Evolutionary conservation across 805 yeast genomes (phyloP).

Genomic region (Wickerhamomyces kurtzmanii): DNA sequence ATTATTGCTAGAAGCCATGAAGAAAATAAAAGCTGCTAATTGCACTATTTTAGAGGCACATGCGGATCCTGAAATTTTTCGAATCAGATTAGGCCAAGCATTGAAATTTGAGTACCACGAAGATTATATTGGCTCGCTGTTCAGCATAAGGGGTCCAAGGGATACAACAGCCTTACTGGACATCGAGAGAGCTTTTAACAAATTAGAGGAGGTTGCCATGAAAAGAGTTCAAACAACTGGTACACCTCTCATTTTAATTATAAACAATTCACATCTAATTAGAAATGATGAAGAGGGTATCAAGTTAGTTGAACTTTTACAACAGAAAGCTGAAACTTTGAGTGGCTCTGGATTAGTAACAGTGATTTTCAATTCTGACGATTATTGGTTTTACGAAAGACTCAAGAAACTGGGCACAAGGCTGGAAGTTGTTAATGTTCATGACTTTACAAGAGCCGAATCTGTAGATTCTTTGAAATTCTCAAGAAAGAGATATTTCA

Average conservation of each 20-base stretch:
- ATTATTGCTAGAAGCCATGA: conserved; percentile 60
- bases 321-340: conserved; percentile 74
- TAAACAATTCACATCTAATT: conserved; percentile 68
- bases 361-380: conserved; percentile 71
- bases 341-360: conserved; percentile 46
- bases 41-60: conserved; percentile 75
- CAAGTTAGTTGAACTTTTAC: conserved; percentile 62
- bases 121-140: conserved; percentile 75
- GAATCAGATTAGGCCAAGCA: conserved; percentile 70
- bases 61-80: conserved; percentile 75
- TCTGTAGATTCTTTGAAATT: conserved; percentile 44
- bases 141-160: conserved; percentile 75
- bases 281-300: conserved; percentile 68
- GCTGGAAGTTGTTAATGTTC: conserved; percentile 59
- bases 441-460: conserved; percentile 48
- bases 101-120: conserved; percentile 65
- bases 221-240: conserved; percentile 27
- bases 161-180: conserved; percentile 77
- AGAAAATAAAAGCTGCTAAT: conserved; percentile 48
- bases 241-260: conserved; percentile 57
- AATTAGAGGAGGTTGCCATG: conserved; percentile 65
- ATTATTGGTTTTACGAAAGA: conserved; percentile 80
- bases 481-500: conserved; percentile 35
- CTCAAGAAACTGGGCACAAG: conserved; percentile 64
- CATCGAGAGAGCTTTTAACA: conserved; percentile 73